Conservation (phyloP, 2,329 filamentous ascomycete genomes). For the Madurella mycetomatis region DNA sequence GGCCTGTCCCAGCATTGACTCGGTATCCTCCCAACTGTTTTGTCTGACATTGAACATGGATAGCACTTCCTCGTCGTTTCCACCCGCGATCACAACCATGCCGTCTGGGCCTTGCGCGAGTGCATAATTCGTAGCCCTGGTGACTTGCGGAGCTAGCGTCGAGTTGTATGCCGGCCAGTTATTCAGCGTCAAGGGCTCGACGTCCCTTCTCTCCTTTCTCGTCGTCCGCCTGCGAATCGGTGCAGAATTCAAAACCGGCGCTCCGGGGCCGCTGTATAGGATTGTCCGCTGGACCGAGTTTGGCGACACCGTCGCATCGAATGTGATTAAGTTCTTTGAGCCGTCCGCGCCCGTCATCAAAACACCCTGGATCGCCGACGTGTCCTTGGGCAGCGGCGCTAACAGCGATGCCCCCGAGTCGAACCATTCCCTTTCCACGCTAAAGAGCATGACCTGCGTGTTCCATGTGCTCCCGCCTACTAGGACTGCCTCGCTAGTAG, state of each 20-base stretch:
- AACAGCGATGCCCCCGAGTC: constrained; percentile 62
- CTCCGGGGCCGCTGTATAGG: constrained; percentile 58
- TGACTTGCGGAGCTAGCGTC: constrained; percentile 61
- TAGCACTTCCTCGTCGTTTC: constrained; percentile 61
- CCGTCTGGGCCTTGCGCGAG: constrained; percentile 64
- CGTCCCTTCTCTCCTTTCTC: constrained; percentile 22
- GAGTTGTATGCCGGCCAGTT: constrained; percentile 78
- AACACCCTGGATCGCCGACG: constrained; percentile 53
- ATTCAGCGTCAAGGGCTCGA: constrained; percentile 50
- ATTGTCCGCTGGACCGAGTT: constrained; percentile 70
- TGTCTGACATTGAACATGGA: constrained; percentile 70
- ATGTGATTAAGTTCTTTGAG: constrained; percentile 74
- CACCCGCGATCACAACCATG: constrained; percentile 73
- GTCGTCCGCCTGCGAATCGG: constrained; percentile 37
- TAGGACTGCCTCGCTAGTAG: constrained; percentile 64
- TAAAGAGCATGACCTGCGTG: constrained; percentile 68
- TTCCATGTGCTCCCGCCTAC: constrained; percentile 67
- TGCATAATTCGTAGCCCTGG: constrained; percentile 60
- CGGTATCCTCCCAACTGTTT: constrained; percentile 76
- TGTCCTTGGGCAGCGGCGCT: constrained; percentile 55
- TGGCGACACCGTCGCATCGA: constrained; percentile 69
- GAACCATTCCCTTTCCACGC: constrained; percentile 58
- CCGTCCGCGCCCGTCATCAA: constrained; percentile 69
- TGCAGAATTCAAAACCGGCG: constrained; percentile 43
- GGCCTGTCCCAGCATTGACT: constrained; percentile 53